Conservation (phyloP, 2,329 filamentous ascomycete species). For the Fusarium compactum region DNA sequence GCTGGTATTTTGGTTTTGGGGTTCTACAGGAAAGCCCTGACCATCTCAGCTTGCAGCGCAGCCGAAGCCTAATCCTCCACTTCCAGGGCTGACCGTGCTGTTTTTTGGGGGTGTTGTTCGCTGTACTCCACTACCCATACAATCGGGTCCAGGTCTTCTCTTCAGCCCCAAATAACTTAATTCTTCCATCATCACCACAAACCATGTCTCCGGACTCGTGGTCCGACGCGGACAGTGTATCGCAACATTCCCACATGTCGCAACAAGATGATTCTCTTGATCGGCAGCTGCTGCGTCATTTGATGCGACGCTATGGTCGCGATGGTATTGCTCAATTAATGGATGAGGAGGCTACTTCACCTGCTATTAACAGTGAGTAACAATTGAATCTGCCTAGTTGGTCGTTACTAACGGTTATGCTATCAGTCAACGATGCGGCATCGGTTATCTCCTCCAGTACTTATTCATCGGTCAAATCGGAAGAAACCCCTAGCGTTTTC, state of each 20-base stretch:
- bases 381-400: background rate
- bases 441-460: constrained; percentile 53
- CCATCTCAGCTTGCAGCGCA: constrained; percentile 11
- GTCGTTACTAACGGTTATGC: constrained; percentile 15
- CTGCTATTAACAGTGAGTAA: constrained; percentile 48
- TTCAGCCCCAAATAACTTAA: constrained; percentile 26
- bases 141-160: constrained; percentile 22
- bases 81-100: constrained; percentile 37
- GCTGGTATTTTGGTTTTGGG: constrained; percentile 21
- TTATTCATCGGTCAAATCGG: constrained; percentile 52
- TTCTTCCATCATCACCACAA: constrained; percentile 29
- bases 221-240: constrained; percentile 50
- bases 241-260: constrained; percentile 45
- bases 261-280: constrained; percentile 50
- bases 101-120: constrained; percentile 35
- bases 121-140: constrained; percentile 40
- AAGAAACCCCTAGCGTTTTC: constrained; percentile 54
- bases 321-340: constrained; percentile 52
- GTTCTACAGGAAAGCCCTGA: constrained; percentile 14
- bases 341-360: constrained; percentile 49
- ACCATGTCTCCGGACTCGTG: constrained; percentile 50
- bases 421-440: constrained; percentile 49
- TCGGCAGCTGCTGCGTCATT: constrained; percentile 53
- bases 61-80: constrained; percentile 1
- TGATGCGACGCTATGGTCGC: constrained; percentile 51